Evolutionary conservation across 2,329 filamentous ascomycete genomes (phyloP).

Genomic region (Bretziella fagacearum): DNA sequence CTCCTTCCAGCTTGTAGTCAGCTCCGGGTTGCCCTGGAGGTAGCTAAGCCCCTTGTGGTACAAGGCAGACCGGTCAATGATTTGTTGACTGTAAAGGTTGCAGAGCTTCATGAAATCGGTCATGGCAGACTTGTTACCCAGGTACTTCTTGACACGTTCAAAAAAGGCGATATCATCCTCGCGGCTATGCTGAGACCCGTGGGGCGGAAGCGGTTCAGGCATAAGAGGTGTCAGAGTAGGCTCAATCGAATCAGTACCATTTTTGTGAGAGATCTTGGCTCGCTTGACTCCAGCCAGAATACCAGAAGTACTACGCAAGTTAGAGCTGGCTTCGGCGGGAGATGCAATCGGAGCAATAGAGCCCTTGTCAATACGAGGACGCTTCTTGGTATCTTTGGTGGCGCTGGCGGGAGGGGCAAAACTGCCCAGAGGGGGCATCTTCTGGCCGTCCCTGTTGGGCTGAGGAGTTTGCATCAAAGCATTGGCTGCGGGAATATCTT

Average conservation of each 20-base stretch:
- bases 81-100: conserved; percentile 83
- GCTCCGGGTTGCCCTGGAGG: conserved; percentile 71
- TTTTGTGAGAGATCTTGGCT: conserved; percentile 56
- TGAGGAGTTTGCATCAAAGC: conserved; percentile 39
- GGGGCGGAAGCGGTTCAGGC: conserved; percentile 71
- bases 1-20: conserved; percentile 75
- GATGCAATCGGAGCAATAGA: conserved; percentile 24
- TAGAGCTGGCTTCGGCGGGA: conserved; percentile 9
- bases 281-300: conserved; percentile 32
- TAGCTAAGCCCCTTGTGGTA: conserved; percentile 71
- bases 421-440: conserved; percentile 85
- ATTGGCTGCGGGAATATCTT: conserved; percentile 39
- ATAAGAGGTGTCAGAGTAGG: conserved; percentile 78
- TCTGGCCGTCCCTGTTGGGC: conserved; percentile 42
- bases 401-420: conserved; percentile 72
- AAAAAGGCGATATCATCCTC: conserved; percentile 87
- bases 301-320: conserved; percentile 11
- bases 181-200: conserved; percentile 52
- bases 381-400: conserved; percentile 81
- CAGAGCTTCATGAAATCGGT: conserved; percentile 94
- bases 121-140: conserved; percentile 81
- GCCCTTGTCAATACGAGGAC: conserved; percentile 45
- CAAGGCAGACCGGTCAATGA: conserved; percentile 73
- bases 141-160: conserved; percentile 89
- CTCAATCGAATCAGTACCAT: conserved; percentile 49